phyloP scores from a whole-genome alignment of 345 rosid species.

The Brassica napus region DNA sequence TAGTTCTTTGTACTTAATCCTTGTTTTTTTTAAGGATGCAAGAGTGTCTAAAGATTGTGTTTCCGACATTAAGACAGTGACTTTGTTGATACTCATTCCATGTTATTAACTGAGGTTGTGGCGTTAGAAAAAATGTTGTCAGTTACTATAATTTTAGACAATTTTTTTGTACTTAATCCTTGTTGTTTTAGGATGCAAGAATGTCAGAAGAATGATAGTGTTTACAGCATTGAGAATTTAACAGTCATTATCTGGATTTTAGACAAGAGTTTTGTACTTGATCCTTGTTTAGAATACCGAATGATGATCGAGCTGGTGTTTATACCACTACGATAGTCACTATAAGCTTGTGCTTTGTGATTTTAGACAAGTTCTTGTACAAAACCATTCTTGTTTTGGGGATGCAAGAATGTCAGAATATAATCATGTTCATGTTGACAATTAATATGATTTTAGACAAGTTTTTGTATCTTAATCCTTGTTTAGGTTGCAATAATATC shows the following conservation, averaged over 20 bases:
- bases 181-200: background rate
- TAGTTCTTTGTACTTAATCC: background rate
- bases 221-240: background rate
- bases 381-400: background rate
- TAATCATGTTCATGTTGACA: background rate
- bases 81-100: too few relatives aligned
- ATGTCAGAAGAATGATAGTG: background rate
- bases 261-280: background rate
- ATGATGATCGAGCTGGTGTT: background rate
- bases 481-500: constrained; percentile 1
- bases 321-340: background rate
- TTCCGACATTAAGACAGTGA: background rate
- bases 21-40: background rate
- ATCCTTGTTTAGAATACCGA: background rate
- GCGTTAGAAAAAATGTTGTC: too few relatives aligned
- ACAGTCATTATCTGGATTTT: background rate
- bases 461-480: background rate
- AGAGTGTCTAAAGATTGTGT: background rate
- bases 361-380: background rate
- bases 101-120: too few relatives aligned
- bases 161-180: background rate
- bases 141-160: background rate
- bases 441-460: background rate
- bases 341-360: constrained; percentile 3
- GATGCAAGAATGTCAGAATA: background rate